Base-by-base conservation (phyloP, 2,329 filamentous ascomycete species). In the Xylariaceae sp. region DNA sequence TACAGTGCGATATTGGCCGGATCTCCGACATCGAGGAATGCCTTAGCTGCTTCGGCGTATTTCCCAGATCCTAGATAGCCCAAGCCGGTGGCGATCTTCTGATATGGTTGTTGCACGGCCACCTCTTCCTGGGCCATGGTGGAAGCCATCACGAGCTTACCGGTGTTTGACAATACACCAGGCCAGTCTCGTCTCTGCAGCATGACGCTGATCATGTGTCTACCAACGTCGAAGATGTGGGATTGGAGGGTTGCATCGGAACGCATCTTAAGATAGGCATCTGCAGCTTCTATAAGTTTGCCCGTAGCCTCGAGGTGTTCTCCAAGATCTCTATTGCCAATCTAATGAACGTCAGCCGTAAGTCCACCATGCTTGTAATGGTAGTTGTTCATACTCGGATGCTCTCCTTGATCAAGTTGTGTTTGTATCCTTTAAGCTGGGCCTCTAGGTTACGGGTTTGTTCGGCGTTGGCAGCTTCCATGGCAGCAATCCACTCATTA, bases 401-500 rank as follows among this genome's bases (percentile, higher is more conserved):
- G 70, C 90, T 96, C 70, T 98, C 93, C 64, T 96, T 95, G 58
- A 98, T 90, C 35, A 97, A 71, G 59, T 97, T 98, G 63, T 96
- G 95, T 69, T 93, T 95, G 67, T 97, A 97, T 1, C 85, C 85
- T 65, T 90, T 91, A 17, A 98, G 74, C 66, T 97, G 89, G 14
- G 78, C 72, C 62, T 96, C 89, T 44, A 97, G 73, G n/a, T 86
- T 80, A 44, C 81, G 74, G 1, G 84, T 84, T 65, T 95, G 86
- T 2, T 72, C 69, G 55, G 80, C 79, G 57, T 91, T 88, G 41
- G 77, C 71, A 51, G 79, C 80, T 19, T 83, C 79, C 29, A 78
- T 85, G 47, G 70, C 73, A 6, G 85, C 77, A n/a, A 85, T 76
- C 92, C 92, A 97, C n/a, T 71, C 70, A 19, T 75, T 70, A 59